These are phyloP conservation scores for Lyophyllum decastes DNA, from an alignment of 768 basidiomycete genomes.

Conservation along the genomic window DNA sequence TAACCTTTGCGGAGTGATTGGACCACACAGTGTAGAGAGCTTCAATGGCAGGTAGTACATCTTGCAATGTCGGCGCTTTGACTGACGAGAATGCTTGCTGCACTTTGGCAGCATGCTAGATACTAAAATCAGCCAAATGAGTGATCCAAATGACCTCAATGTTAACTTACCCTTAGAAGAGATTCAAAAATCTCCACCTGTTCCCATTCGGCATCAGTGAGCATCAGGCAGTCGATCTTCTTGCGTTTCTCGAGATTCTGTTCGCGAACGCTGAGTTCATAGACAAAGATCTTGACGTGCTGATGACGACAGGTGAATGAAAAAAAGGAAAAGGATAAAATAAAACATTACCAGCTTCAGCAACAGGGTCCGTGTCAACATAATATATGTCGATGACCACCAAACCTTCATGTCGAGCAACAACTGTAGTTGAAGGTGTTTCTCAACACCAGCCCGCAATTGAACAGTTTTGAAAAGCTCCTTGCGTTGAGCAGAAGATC, in stretches of 20 bases:
- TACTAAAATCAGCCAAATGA: too few relatives aligned
- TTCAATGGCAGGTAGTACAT: not conserved
- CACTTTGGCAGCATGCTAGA: not conserved
- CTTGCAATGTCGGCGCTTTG: not conserved
- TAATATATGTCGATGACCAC: not conserved
- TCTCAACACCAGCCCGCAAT: too few relatives aligned
- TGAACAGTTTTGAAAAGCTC: not conserved
- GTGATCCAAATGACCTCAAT: too few relatives aligned
- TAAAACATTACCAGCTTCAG: too few relatives aligned
- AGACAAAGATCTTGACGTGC: not conserved
- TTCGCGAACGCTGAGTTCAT: not conserved
- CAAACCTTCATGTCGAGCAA: not conserved
- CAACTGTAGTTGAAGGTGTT: not conserved
- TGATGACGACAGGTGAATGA: not conserved
- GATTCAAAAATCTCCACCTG: not conserved
- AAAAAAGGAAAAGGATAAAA: too few relatives aligned
- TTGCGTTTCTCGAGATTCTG: not conserved
- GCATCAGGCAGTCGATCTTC: not conserved
- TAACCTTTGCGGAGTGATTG: not conserved
- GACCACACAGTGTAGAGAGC: not conserved
- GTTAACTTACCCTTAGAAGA: too few relatives aligned
- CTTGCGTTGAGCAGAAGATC: not conserved
- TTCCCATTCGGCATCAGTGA: not conserved
- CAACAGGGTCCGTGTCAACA: not conserved
- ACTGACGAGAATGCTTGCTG: not conserved